A percentile compares a stretch with the other conserved stretches of the same genome.
These are phyloP conservation scores for Lonicera japonica DNA, from an alignment of 129 eudicot species.

Conservation along the genomic window DNA sequence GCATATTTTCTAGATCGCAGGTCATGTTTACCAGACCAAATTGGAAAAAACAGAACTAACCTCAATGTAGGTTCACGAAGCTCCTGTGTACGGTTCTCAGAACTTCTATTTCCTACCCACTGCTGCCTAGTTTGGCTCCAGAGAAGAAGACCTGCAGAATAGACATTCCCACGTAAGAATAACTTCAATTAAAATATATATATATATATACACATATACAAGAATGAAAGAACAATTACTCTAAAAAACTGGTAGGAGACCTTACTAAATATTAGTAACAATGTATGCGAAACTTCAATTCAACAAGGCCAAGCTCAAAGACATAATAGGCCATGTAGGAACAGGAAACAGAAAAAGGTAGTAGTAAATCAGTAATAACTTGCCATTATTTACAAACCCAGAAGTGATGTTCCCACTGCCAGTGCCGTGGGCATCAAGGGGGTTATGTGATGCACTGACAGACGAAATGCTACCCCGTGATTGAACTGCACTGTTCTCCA, in stretches of 20 bases:
- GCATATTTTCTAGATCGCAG: not conserved
- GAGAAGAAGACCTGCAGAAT: constrained; percentile 56
- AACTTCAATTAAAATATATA: not conserved
- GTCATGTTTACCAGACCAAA: not conserved
- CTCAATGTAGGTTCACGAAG: constrained; percentile 64
- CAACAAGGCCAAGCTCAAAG: too few species aligned
- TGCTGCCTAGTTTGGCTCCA: constrained; percentile 78
- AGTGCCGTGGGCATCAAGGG: constrained; percentile 39
- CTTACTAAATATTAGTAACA: too few species aligned
- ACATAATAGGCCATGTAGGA: not conserved
- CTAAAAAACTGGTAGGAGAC: too few species aligned
- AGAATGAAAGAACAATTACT: not conserved
- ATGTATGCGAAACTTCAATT: too few species aligned
- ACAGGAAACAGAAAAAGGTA: not conserved
- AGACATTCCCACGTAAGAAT: not conserved
- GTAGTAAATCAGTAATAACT: constrained; percentile 5
- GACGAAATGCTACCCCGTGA: constrained; percentile 55
- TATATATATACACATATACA: not conserved
- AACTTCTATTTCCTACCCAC: constrained; percentile 57
- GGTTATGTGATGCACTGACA: constrained; percentile 26
- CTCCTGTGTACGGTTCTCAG: constrained; percentile 22
- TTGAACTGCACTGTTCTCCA: constrained; percentile 45
- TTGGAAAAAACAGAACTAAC: constrained; percentile 26
- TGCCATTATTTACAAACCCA: constrained; percentile 75
- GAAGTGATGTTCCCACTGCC: constrained; percentile 35